Evolutionary conservation across 495 filamentous ascomycete species (phyloP).

Genomic region (Aspergillus bertholletiae): DNA sequence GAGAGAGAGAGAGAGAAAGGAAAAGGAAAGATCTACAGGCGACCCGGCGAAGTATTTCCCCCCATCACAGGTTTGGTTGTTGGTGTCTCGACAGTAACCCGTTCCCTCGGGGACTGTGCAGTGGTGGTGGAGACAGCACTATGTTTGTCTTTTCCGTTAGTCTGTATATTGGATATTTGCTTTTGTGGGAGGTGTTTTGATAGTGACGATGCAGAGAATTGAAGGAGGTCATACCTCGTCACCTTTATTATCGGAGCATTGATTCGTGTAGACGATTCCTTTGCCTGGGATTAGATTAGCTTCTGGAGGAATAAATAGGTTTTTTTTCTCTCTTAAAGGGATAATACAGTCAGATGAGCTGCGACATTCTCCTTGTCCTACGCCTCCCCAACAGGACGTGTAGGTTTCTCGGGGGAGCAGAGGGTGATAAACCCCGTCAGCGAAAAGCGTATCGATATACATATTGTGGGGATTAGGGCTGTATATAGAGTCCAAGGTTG

Average conservation of each 20-base stretch:
- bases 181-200: neutral
- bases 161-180: no score
- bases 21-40: neutral
- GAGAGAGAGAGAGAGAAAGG: neutral
- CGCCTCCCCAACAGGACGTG: neutral
- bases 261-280: neutral
- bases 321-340: no score
- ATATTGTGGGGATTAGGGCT: neutral
- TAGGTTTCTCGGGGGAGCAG: neutral
- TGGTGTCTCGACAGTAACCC: conserved; percentile 1
- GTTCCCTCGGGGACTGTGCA: neutral
- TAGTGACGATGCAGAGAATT: neutral
- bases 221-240: neutral
- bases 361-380: conserved; percentile 3
- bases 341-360: neutral
- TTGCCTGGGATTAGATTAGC: neutral
- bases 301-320: no score
- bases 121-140: conserved; percentile 3
- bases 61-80: conserved; percentile 6
- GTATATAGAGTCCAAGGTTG: neutral
- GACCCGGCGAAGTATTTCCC: neutral
- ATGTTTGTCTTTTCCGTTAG: neutral
- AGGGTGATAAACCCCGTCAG: neutral
- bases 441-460: neutral
- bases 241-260: neutral